Evolutionary conservation across 768 basidiomycete species (phyloP).

Genomic region (Tylopilus subfusipes): DNA sequence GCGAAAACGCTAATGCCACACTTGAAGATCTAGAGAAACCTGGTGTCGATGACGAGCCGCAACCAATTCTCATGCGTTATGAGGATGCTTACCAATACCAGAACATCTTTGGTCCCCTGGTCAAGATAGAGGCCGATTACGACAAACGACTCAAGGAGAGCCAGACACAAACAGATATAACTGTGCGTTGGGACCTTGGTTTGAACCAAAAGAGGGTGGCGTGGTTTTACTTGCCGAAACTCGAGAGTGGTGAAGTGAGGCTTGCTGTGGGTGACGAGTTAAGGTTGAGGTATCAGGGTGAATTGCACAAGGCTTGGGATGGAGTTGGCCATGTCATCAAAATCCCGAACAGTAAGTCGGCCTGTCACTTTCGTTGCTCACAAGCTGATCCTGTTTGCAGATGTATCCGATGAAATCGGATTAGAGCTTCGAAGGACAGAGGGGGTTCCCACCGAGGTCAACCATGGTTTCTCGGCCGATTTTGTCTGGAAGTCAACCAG

Average conservation of each 20-base stretch:
- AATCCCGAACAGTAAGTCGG: conserved; percentile 89
- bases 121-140: conserved; percentile 99
- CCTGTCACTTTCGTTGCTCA: neutral
- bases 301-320: conserved; percentile 92
- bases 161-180: conserved; percentile 96
- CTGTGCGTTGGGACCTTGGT: conserved; percentile 95
- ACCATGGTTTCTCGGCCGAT: conserved; percentile 94
- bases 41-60: conserved; percentile 96
- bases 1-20: conserved; percentile 91
- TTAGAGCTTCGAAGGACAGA: conserved; percentile 88
- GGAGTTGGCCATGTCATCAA: conserved; percentile 98
- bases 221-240: conserved; percentile 94
- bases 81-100: conserved; percentile 99
- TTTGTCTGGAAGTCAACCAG: conserved; percentile 99
- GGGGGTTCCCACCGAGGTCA: conserved; percentile 90
- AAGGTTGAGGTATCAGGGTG: conserved; percentile 82
- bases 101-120: conserved; percentile 97
- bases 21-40: conserved; percentile 97
- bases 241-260: conserved; percentile 97
- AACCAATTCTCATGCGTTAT: conserved; percentile 84
- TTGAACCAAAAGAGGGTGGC: conserved; percentile 99
- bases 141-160: conserved; percentile 97
- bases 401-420: conserved; percentile 97
- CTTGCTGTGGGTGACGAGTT: conserved; percentile 96
- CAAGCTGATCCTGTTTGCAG: conserved; percentile 39